Base-by-base conservation (phyloP, 1,284 basidiomycete species). In the Clitocybe nebularis region DNA sequence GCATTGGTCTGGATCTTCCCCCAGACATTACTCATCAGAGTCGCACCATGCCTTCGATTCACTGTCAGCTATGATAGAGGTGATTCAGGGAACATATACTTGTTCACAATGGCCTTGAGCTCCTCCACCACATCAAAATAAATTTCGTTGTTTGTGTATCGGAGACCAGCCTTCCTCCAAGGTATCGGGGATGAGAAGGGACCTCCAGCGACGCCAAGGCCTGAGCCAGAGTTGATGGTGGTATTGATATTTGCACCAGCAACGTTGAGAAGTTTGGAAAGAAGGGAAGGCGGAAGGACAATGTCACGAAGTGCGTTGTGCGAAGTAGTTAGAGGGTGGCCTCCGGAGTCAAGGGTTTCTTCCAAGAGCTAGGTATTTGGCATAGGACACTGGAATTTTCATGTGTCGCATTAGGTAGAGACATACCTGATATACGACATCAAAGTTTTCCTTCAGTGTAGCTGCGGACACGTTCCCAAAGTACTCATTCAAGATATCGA, bases 321-420 rank as follows among this genome's bases (percentile, higher is more conserved):
- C 50, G 93, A 92, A n/a, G 93, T 98, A 2, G 94, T 97, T 44
- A 94, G 74, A 1, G 93, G 93, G 59, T 93, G 88, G 0, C 93
- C 94, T 48, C 91, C 88, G 0, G 85, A 76, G 59, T 97, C 94
- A 30, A 98, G 73, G 47, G 92, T 95, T 66, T 98, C 94, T 68
- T 98, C 94, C 19, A 98, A 77, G 21, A 97, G 78, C 89, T 96
- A 36, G 21, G 21, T 43, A 30, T 8, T 21, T 35, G 16, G 29
- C 13, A 33, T 19, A 28, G 17, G 24, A 6, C 21, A 6, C n/a
- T n/a, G n/a, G n/a, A n/a, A n/a, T n/a, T n/a, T n/a, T n/a, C n/a
- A n/a, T n/a, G n/a, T n/a, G n/a, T n/a, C n/a, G n/a, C 19, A 1
- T 25, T 26, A 21, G 33, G 28, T 16, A 13, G 14, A 41, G 11